Conservation (phyloP, 2,329 filamentous ascomycete genomes). For the Aspergillus arachidicola region DNA sequence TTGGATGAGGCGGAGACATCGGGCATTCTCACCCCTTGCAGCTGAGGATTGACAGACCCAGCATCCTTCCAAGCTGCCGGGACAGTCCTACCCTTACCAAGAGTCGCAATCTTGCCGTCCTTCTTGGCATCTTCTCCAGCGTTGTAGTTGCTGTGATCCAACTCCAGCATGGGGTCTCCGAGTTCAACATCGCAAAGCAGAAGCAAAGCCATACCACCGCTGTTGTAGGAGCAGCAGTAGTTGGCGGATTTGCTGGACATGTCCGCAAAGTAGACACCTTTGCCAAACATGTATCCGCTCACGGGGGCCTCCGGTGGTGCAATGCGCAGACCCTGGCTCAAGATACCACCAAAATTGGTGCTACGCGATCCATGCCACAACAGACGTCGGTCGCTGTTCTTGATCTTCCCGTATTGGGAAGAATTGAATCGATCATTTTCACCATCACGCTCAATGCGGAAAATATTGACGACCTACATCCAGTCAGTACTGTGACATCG, state of each 20-base stretch:
- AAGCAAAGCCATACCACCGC: conserved; percentile 71
- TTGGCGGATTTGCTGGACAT: conserved; percentile 80
- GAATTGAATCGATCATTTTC: conserved; percentile 70
- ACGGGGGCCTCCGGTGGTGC: conserved; percentile 77
- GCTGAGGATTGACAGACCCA: conserved; percentile 61
- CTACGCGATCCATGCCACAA: conserved; percentile 85
- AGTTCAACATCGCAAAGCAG: conserved; percentile 85
- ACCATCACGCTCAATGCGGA: conserved; percentile 76
- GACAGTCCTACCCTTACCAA: conserved; percentile 66
- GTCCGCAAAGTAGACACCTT: conserved; percentile 85
- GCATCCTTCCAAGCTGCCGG: conserved; percentile 79
- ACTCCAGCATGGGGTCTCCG: conserved; percentile 71
- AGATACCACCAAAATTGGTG: conserved; percentile 85
- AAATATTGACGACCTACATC: conserved; percentile 68
- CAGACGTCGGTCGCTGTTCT: conserved; percentile 69
- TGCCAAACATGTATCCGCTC: conserved; percentile 84
- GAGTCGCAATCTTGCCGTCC: conserved; percentile 66
- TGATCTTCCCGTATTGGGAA: conserved; percentile 54
- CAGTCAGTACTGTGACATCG: background rate
- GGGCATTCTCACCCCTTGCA: conserved; percentile 69
- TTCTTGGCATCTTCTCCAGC: conserved; percentile 66
- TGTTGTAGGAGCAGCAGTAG: conserved; percentile 68
- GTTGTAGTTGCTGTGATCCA: conserved; percentile 59
- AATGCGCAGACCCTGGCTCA: conserved; percentile 85
- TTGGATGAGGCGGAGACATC: conserved; percentile 25